Evolutionary conservation across 108 stramenopile genomes (phyloP).

Genomic region (Cylindrotheca closterium): DNA sequence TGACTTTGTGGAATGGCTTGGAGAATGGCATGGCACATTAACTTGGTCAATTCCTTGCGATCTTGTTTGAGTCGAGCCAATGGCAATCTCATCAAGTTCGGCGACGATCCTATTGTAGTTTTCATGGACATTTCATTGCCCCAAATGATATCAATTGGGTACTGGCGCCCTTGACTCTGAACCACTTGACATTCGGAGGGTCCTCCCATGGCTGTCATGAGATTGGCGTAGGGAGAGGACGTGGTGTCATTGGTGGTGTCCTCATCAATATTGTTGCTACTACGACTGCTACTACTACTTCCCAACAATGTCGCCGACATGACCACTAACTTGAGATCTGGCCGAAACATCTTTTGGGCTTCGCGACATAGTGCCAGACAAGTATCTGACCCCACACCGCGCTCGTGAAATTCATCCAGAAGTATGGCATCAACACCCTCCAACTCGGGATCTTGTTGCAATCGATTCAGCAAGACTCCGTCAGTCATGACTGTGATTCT

Average conservation of each 20-base stretch:
- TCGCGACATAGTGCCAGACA: conserved; percentile 60
- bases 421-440: conserved; percentile 37
- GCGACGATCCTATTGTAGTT: too few species aligned
- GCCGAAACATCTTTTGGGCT: conserved; percentile 38
- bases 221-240: conserved; percentile 23
- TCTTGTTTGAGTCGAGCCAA: conserved; percentile 13
- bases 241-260: background rate
- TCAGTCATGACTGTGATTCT: conserved; percentile 57
- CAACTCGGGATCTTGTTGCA: conserved; percentile 55
- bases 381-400: conserved; percentile 63
- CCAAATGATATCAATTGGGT: conserved; percentile 52
- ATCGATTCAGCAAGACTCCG: conserved; percentile 51
- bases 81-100: conserved; percentile 20
- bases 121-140: conserved; percentile 18
- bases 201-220: conserved; percentile 45
- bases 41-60: conserved; percentile 17
- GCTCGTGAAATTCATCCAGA: conserved; percentile 77
- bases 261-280: conserved; percentile 12
- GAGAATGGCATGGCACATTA: conserved; percentile 42
- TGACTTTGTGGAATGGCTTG: conserved; percentile 36
- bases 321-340: conserved; percentile 46
- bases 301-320: conserved; percentile 73
- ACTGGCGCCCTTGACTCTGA: conserved; percentile 54
- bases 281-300: conserved; percentile 4
- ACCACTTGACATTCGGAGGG: conserved; percentile 38